Evolutionary conservation across 768 basidiomycete genomes (phyloP).

Genomic region (Pisolithus marmoratus): DNA sequence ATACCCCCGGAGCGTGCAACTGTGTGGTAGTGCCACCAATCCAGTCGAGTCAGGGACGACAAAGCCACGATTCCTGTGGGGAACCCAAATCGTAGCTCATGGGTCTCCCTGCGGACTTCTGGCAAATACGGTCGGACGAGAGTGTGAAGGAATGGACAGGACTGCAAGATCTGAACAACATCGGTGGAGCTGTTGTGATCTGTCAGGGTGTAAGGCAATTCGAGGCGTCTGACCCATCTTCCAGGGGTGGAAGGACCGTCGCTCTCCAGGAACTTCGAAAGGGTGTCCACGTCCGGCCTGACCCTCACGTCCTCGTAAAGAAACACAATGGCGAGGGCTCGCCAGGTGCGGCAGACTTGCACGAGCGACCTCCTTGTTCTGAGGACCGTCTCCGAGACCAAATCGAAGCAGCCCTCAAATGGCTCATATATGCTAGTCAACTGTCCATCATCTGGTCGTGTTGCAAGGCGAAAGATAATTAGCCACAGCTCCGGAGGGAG

Average conservation of each 20-base stretch:
- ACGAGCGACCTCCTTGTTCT: slow-evolving; percentile 38
- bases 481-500: slow-evolving; percentile 55
- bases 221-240: slow-evolving; percentile 46
- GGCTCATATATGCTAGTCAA: slow-evolving; percentile 37
- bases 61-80: slow-evolving; percentile 42
- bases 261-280: slow-evolving; percentile 29
- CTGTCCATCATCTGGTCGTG: slow-evolving; percentile 21
- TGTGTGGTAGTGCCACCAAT: slow-evolving; percentile 59
- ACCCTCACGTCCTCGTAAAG: slow-evolving; percentile 53
- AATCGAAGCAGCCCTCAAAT: slow-evolving; percentile 35
- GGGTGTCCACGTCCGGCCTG: slow-evolving; percentile 21
- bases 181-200: slow-evolving; percentile 23
- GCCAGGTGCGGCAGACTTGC: slow-evolving; percentile 56
- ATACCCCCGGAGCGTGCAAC: slow-evolving; percentile 62
- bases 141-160: slow-evolving; percentile 46
- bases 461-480: slow-evolving; percentile 43
- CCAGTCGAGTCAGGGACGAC: slow-evolving; percentile 51
- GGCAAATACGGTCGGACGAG: slow-evolving; percentile 43
- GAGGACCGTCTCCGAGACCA: slow-evolving; percentile 24
- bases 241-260: slow-evolving; percentile 19
- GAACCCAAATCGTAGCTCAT: slow-evolving; percentile 44
- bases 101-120: slow-evolving; percentile 4
- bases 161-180: slow-evolving; percentile 42
- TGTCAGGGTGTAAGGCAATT: slow-evolving; percentile 54
- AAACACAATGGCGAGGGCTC: slow-evolving; percentile 36